Base-by-base conservation (phyloP, 2,329 filamentous ascomycete genomes). In the Arthroderma uncinatum region DNA sequence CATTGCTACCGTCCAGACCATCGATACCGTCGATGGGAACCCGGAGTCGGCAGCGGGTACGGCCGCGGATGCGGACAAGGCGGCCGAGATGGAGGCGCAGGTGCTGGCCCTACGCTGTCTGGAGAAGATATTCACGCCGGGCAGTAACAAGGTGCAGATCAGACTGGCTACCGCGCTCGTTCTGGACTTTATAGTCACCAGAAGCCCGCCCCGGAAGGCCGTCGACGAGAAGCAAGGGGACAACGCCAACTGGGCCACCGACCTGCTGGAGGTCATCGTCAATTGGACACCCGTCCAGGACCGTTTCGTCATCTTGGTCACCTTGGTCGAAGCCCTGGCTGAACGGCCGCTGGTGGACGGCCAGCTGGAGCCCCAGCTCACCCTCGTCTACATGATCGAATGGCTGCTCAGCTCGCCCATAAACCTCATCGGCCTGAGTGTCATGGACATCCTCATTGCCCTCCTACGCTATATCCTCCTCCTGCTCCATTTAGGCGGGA, bases 201-300 rank as follows among this genome's bases (percentile, higher is more conserved):
- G 80, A 57, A 78, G 82, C 57, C 76, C 80, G 56, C 75, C 84
- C 44, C 59, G 76, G 79, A 63, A 68, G 67, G 7, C 70, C 39
- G 70, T 72, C 23, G 70, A 78, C 57, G 64, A 70, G 34, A 36
- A 36, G 34, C 34, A 36, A 9, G 10, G 74, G 42, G 70, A 71
- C 44, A 78, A 80, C 63, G 74, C 76, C 47, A 86, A 82, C 53
- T 97, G 92, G 92, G 85, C 89, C 1, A 86, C 89, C 25, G 85
- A 84, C 58, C 78, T 97, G 54, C 89, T 94, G 68, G 82, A 86
- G 65, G 80, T 91, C 60, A 80, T 92, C 55, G 84, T 89, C 14
- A 82, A 83, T 58, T 97, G 91, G 90, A 86, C 90, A 0, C 90
- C 93, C 0, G 91, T 97, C 1, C 92, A 97, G 69, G 89, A 95